Evolutionary conservation across 352 stramenopile species (phyloP), one percentile per base, ranked within the genome.

Genomic region (Phytopythium helicoides): DNA sequence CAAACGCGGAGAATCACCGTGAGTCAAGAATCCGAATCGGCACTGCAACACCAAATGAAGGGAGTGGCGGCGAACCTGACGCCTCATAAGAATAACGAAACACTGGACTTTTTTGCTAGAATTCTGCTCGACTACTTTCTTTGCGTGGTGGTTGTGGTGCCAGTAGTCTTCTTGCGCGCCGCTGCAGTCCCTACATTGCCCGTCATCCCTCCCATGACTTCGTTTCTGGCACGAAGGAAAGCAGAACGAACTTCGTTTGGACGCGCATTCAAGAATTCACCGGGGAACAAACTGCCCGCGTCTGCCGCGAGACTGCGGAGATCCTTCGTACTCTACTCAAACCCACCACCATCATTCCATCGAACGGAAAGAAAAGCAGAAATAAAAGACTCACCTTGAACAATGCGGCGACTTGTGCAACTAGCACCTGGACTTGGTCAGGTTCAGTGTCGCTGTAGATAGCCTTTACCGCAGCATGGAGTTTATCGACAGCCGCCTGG

Each of bases 331-430:
- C 81, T 94, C 59, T 86, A 33, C 28, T 9, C 28, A 33, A 33
- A 33, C 28, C 5, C 5, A 33, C n/a, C n/a, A n/a, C n/a, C n/a
- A n/a, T n/a, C n/a, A n/a, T n/a, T n/a, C n/a, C n/a, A n/a, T n/a
- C n/a, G n/a, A n/a, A n/a, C n/a, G n/a, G n/a, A n/a, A n/a, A n/a
- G n/a, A n/a, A n/a, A n/a, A n/a, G n/a, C n/a, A n/a, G n/a, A n/a
- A n/a, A n/a, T n/a, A n/a, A n/a, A n/a, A n/a, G n/a, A n/a, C n/a
- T 52, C 28, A 86, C 76, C 58, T 95, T 88, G 67, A 96, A 96
- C 15, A 91, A 72, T 21, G 47, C 57, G 0, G 71, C 81, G 37
- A 96, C 80, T 23, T 42, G 62, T 14, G 55, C 47, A 0, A 89
- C 75, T 6, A 95, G 73, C 35, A 52, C 19, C 3, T 62, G 60